Conservation (phyloP, 2,329 filamentous ascomycete genomes). For the Diaporthe longicolla region DNA sequence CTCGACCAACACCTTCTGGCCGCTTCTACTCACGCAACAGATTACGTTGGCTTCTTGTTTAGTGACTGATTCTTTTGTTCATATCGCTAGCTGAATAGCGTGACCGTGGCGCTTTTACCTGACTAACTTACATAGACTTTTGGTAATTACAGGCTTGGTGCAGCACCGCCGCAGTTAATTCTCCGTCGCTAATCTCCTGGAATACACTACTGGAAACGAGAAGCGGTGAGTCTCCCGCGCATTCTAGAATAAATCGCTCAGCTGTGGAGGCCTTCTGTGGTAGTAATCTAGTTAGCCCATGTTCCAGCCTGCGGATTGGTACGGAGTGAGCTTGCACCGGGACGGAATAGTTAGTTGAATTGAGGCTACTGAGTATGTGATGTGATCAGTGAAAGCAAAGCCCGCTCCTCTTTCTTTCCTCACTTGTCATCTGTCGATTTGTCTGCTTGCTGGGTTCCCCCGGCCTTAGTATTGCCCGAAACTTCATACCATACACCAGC, state of each 20-base stretch:
- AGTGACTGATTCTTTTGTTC: constrained; percentile 2
- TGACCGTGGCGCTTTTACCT: not conserved
- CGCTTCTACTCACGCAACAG: not conserved
- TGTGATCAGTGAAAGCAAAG: not conserved
- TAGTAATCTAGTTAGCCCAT: not conserved
- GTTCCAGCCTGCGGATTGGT: not conserved
- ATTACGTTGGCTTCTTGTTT: not conserved
- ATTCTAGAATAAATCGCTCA: constrained; percentile 1
- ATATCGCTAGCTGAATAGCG: not conserved
- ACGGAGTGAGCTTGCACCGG: not conserved
- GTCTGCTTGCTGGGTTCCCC: not conserved
- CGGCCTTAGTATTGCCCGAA: too few species aligned
- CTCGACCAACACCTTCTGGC: not conserved
- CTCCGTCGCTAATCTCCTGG: constrained; percentile 28
- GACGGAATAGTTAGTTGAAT: not conserved
- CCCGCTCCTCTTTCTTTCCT: not conserved
- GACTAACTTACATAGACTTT: not conserved
- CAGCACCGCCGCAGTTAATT: not conserved
- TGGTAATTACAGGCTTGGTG: not conserved
- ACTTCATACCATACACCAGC: too few species aligned
- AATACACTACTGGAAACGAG: not conserved
- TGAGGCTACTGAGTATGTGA: not conserved
- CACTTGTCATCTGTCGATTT: not conserved
- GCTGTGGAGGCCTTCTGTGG: not conserved
- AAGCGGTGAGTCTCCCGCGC: not conserved